phyloP scores from a whole-genome alignment of 2,329 filamentous ascomycete species.

The Raffaelea deltoideospora region DNA sequence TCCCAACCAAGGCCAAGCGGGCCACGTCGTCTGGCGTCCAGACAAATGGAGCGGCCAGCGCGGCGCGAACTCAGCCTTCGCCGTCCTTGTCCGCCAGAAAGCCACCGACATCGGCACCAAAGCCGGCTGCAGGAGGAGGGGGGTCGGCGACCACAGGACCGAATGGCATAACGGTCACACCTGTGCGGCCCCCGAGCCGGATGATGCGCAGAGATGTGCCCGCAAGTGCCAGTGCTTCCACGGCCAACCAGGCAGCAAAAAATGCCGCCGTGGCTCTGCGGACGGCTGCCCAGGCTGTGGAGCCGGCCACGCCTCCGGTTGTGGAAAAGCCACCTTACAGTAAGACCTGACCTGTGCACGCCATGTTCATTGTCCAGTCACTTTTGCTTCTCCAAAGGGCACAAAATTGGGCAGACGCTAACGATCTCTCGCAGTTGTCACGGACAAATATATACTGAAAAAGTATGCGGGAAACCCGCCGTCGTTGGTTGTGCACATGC shows the following conservation, averaged over 20 bases:
- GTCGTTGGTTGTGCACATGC: conserved; percentile 74
- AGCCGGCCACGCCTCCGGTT: no score
- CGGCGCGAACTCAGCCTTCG: conserved; percentile 44
- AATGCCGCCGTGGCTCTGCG: no score
- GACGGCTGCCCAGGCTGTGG: no score
- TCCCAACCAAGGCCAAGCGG: conserved; percentile 49
- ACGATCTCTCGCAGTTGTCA: conserved; percentile 44
- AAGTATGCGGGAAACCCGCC: conserved; percentile 55
- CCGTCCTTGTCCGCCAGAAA: conserved; percentile 41
- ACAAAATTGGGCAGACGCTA: no score
- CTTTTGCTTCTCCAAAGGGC: no score
- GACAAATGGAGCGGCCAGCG: conserved; percentile 44
- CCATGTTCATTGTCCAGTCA: background rate
- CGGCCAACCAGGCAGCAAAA: conserved; percentile 31
- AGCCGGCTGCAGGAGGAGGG: no score
- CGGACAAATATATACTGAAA: conserved; percentile 62
- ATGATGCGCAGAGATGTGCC: conserved; percentile 41
- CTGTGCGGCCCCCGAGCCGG: conserved; percentile 38
- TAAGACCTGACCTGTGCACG: background rate
- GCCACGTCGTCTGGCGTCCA: conserved; percentile 51
- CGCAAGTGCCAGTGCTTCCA: no score
- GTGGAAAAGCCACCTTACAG: no score
- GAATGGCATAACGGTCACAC: conserved; percentile 26
- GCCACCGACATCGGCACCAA: conserved; percentile 26
- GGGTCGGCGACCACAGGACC: conserved; percentile 32